Conservation (phyloP, 202 grass and related monocot genomes). For the Alloteropsis angusta region DNA sequence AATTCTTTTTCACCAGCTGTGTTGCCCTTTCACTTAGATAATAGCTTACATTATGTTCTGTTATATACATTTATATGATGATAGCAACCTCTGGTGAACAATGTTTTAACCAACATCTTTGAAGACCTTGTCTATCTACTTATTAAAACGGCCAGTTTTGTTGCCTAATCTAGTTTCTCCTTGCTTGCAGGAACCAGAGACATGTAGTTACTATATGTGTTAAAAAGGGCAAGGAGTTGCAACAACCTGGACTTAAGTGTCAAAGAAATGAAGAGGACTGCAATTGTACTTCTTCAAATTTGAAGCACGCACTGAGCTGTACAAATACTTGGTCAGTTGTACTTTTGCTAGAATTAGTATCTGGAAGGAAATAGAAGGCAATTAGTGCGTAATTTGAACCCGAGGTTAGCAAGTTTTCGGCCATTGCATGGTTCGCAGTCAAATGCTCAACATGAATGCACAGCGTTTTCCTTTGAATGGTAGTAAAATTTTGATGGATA, state of each 20-base stretch:
- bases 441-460: not conserved
- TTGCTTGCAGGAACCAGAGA: slow-evolving; percentile 32
- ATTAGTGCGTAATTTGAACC: slow-evolving; percentile 1
- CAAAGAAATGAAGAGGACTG: slow-evolving; percentile 20
- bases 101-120: slow-evolving; percentile 24
- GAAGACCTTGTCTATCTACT: not conserved
- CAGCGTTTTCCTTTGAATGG: not conserved
- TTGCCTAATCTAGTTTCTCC: slow-evolving; percentile 14
- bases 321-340: slow-evolving; percentile 27
- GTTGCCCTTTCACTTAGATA: not conserved
- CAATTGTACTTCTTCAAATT: not conserved
- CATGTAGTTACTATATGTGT: slow-evolving; percentile 27
- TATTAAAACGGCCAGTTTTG: not conserved
- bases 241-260: slow-evolving; percentile 31
- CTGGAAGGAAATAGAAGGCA: slow-evolving; percentile 20
- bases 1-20: not conserved
- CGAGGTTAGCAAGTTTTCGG: not conserved
- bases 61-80: not conserved
- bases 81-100: not conserved
- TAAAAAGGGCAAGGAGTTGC: slow-evolving; percentile 30
- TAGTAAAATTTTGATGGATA: not conserved
- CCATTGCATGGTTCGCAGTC: not conserved
- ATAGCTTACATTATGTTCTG: not conserved
- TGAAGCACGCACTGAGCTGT: not conserved
- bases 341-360: slow-evolving; percentile 22